These are phyloP conservation scores for Saturnispora kantuleensis DNA, from an alignment of 805 yeast genomes.

Conservation along the genomic window DNA sequence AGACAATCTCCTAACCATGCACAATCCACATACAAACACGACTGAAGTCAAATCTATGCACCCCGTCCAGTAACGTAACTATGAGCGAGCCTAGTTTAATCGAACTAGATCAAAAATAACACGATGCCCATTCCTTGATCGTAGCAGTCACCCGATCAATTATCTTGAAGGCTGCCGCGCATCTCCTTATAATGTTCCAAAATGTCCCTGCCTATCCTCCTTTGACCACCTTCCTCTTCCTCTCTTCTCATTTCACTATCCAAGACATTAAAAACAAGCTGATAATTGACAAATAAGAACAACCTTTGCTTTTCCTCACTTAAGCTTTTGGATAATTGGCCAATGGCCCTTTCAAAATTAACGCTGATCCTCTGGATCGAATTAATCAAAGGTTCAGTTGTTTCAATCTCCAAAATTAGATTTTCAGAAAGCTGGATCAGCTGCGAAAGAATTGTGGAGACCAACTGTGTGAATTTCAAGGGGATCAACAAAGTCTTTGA, in stretches of 20 bases:
- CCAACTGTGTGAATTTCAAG: conserved; percentile 65
- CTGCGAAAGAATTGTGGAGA: conserved; percentile 63
- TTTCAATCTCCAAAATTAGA: conserved; percentile 24
- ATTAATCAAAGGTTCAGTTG: conserved; percentile 62
- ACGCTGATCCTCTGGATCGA: conserved; percentile 61
- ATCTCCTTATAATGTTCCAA: conserved; percentile 2
- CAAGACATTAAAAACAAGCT: conserved; percentile 49
- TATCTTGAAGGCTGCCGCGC: too few species aligned
- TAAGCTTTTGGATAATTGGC: conserved; percentile 50
- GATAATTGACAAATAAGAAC: conserved; percentile 67
- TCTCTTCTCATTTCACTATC: conserved; percentile 9
- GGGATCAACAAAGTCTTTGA: conserved; percentile 32
- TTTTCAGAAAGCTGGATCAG: conserved; percentile 44
- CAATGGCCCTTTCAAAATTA: conserved; percentile 71
- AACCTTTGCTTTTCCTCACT: conserved; percentile 44
- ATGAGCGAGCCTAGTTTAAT: too few species aligned
- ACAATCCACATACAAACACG: too few species aligned
- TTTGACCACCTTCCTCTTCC: not conserved
- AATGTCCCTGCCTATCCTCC: not conserved
- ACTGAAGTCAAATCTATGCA: too few species aligned
- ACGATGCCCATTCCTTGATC: not conserved
- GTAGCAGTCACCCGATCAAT: conserved; percentile 1
- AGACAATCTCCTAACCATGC: too few species aligned
- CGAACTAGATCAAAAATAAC: not conserved
- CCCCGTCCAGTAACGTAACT: too few species aligned